These are phyloP conservation scores for Colletotrichum euphorbiae DNA, from an alignment of 2,329 filamentous ascomycete genomes.

Conservation along the genomic window DNA sequence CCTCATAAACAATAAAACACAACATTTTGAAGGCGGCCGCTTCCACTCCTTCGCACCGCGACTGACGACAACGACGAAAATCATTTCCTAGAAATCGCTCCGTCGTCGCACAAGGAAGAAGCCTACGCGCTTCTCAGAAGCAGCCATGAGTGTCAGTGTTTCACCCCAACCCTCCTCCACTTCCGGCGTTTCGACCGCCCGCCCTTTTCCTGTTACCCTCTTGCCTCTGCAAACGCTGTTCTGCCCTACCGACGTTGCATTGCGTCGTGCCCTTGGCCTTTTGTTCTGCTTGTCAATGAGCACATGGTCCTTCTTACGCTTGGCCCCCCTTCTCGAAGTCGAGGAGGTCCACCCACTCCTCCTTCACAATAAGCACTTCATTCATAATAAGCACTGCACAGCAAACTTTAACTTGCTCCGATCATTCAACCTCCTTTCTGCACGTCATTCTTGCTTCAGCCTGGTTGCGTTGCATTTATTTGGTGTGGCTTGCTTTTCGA, in stretches of 20 bases:
- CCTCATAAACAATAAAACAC: constrained; percentile 16
- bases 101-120: constrained; percentile 40
- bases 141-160: constrained; percentile 64
- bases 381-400: constrained; percentile 8
- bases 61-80: constrained; percentile 2
- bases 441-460: constrained; percentile 34
- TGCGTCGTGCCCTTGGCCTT: constrained; percentile 14
- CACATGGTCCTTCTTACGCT: constrained; percentile 36
- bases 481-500: constrained; percentile 12
- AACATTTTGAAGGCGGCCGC: constrained; percentile 6
- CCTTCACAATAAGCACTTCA: constrained; percentile 11
- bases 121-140: constrained; percentile 40
- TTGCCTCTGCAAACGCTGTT: constrained; percentile 13
- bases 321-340: constrained; percentile 36
- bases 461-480: constrained; percentile 38
- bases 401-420: constrained; percentile 15
- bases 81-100: constrained; percentile 10
- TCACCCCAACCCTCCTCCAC: constrained; percentile 44
- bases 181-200: constrained; percentile 41
- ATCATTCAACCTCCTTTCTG: constrained; percentile 36
- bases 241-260: constrained; percentile 22
- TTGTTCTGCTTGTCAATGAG: constrained; percentile 30
- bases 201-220: constrained; percentile 25
- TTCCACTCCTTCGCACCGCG: constrained; percentile 15
- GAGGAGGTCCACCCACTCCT: constrained; percentile 14